Conservation (phyloP, 768 basidiomycete genomes). For the Suillus paluster region DNA sequence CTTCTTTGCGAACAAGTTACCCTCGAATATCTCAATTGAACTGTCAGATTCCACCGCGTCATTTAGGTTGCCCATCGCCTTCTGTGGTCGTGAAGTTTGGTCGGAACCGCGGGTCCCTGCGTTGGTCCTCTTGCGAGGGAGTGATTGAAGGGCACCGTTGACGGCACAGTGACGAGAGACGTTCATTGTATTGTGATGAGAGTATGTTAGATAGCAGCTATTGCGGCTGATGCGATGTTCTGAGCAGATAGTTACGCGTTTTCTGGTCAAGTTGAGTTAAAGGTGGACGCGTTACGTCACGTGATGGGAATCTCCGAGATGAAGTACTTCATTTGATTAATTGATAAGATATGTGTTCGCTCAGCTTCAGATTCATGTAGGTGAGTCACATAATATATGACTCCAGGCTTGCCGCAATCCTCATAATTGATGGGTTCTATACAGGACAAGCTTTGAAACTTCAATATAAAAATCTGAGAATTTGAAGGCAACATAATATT, state of each 20-base stretch:
- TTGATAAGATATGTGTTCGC: no score
- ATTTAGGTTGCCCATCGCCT: background rate
- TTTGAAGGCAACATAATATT: no score
- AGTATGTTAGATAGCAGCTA: background rate
- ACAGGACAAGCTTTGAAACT: no score
- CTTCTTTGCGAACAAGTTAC: constrained; percentile 11
- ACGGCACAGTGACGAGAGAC: background rate
- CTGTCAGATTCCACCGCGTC: constrained; percentile 30
- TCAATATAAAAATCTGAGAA: no score
- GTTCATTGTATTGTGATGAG: background rate
- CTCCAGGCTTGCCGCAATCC: no score
- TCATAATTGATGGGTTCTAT: no score
- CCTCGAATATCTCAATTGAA: constrained; percentile 37
- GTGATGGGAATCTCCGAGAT: background rate
- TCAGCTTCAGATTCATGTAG: no score
- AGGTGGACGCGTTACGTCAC: background rate
- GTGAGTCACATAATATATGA: no score
- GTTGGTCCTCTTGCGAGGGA: background rate
- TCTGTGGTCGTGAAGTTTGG: background rate
- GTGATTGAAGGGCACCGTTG: background rate
- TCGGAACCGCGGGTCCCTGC: background rate
- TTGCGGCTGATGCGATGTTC: background rate
- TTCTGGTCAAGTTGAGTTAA: background rate
- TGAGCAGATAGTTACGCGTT: no score
- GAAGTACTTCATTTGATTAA: no score